A percentile compares a stretch with the other conserved stretches of the same genome.
Evolutionary conservation across 768 basidiomycete species (phyloP).

Genomic region (Lentinula sp.): DNA sequence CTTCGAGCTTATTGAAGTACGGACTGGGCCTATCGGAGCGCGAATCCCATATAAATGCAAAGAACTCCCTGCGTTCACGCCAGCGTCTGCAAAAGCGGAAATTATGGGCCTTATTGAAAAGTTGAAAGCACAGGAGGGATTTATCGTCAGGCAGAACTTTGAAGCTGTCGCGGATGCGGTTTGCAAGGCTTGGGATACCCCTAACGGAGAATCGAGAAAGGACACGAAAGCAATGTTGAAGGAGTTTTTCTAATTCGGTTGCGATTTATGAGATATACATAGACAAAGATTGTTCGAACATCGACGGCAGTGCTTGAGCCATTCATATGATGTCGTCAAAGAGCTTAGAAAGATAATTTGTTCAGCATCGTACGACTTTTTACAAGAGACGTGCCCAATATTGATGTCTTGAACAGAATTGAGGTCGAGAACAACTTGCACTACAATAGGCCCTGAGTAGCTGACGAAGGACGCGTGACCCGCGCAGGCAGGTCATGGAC

Average conservation of each 20-base stretch:
- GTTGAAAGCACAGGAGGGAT: not conserved
- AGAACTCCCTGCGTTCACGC: not conserved
- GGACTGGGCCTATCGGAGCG: not conserved
- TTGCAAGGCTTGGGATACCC: not conserved
- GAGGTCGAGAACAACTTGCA: too few species aligned
- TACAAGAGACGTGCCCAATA: too few species aligned
- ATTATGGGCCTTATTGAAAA: not conserved
- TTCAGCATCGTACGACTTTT: too few species aligned
- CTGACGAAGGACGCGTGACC: too few species aligned
- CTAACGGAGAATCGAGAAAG: not conserved
- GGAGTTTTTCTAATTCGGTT: not conserved
- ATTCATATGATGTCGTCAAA: too few species aligned
- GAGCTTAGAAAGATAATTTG: too few species aligned
- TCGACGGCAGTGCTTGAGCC: too few species aligned
- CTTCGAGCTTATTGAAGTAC: not conserved
- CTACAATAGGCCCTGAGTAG: too few species aligned
- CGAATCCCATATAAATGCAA: not conserved
- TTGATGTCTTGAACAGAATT: too few species aligned
- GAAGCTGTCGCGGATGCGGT: not conserved
- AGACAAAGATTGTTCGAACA: too few species aligned
- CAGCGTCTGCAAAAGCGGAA: not conserved
- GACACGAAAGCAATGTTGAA: not conserved
- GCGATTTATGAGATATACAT: too few species aligned
- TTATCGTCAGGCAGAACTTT: not conserved
- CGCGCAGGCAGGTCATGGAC: too few species aligned